A percentile compares a stretch with the other conserved stretches of the same genome.
phyloP scores from a whole-genome alignment of 2,329 filamentous ascomycete genomes.

The Cordyceps pruinosa region DNA sequence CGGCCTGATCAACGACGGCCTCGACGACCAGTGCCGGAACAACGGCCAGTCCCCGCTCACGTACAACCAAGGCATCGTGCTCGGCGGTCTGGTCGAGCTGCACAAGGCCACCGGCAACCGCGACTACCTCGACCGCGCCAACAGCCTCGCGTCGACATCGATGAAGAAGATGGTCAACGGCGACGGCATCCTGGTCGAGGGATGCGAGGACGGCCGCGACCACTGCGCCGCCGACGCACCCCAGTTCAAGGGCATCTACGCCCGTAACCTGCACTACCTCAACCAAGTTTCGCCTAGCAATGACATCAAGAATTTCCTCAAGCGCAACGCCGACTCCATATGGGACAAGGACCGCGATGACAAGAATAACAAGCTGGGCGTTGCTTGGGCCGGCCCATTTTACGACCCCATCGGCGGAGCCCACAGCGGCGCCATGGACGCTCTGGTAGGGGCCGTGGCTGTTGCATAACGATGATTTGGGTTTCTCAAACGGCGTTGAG shows the following conservation, averaged over 20 bases:
- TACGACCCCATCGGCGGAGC: conserved; percentile 45
- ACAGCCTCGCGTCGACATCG: conserved; percentile 45
- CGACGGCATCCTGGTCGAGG: conserved; percentile 39
- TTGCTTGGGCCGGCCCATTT: conserved; percentile 60
- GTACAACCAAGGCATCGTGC: conserved; percentile 54
- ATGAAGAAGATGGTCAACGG: conserved; percentile 38
- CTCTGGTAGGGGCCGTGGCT: conserved; percentile 53
- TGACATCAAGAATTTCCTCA: conserved; percentile 47
- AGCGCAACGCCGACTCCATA: conserved; percentile 56
- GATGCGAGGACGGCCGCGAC: conserved; percentile 26
- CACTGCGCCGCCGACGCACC: conserved; percentile 43
- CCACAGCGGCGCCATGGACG: conserved; percentile 61
- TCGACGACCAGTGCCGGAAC: conserved; percentile 43
- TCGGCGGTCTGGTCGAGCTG: conserved; percentile 47
- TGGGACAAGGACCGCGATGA: conserved; percentile 49
- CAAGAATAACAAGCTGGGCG: conserved; percentile 46
- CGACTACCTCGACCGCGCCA: conserved; percentile 36
- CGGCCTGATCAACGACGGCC: conserved; percentile 47
- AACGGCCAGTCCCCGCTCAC: conserved; percentile 44
- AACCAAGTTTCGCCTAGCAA: conserved; percentile 42
- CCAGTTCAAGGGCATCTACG: conserved; percentile 69
- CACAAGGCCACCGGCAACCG: conserved; percentile 35
- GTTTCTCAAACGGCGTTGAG: background rate
- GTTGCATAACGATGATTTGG: conserved; percentile 21
- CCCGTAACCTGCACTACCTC: conserved; percentile 55